Evolutionary conservation across 352 stramenopile genomes (phyloP).

Genomic region (Globisporangium barbulae): DNA sequence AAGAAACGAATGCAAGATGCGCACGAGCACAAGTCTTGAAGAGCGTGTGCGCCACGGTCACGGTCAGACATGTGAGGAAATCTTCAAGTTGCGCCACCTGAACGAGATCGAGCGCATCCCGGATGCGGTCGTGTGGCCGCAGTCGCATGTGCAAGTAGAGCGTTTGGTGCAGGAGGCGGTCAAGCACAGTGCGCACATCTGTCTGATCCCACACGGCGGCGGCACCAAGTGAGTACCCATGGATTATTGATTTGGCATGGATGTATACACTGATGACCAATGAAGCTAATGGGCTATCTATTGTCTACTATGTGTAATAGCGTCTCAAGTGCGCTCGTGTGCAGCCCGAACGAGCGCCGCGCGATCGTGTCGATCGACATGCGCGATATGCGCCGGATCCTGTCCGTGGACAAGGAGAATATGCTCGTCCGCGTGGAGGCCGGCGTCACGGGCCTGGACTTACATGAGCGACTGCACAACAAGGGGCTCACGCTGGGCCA

Average conservation of each 20-base stretch:
- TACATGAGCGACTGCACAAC: slow-evolving; percentile 84
- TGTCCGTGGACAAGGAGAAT: slow-evolving; percentile 81
- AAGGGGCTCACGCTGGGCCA: slow-evolving; percentile 90
- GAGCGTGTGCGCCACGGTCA: slow-evolving; percentile 66
- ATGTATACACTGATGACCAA: not conserved
- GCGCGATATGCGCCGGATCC: slow-evolving; percentile 81
- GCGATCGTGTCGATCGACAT: slow-evolving; percentile 94
- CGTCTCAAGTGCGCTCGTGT: slow-evolving; percentile 64
- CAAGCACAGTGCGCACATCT: slow-evolving; percentile 58
- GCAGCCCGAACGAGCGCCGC: slow-evolving; percentile 61
- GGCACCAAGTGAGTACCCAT: slow-evolving; percentile 87
- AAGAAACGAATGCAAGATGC: slow-evolving; percentile 24
- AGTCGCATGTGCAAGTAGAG: slow-evolving; percentile 78
- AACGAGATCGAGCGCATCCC: slow-evolving; percentile 62
- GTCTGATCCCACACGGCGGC: slow-evolving; percentile 93
- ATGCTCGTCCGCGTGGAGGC: slow-evolving; percentile 85
- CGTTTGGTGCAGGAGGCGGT: slow-evolving; percentile 73
- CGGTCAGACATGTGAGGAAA: slow-evolving; percentile 71
- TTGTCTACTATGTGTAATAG: slow-evolving; percentile 11
- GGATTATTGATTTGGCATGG: not conserved
- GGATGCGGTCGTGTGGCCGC: slow-evolving; percentile 91
- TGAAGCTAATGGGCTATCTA: not conserved
- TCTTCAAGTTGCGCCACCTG: slow-evolving; percentile 53
- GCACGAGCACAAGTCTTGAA: slow-evolving; percentile 35
- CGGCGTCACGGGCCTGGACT: slow-evolving; percentile 87